These are phyloP conservation scores for Aegilops sharonensis DNA, from an alignment of 176 grass and related monocot species.

Conservation along the genomic window DNA sequence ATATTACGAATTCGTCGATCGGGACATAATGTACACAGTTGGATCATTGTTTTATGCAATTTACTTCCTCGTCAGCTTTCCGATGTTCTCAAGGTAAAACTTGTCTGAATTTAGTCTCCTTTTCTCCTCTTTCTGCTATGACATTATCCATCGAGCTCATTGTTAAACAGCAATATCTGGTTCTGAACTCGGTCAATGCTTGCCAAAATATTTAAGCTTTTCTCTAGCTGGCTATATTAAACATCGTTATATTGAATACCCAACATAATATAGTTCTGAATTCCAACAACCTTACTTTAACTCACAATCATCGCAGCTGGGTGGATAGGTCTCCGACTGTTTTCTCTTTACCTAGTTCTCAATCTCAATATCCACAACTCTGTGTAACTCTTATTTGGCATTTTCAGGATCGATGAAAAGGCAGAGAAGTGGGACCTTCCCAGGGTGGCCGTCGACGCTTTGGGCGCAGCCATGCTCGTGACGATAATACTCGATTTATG, in stretches of 20 bases:
- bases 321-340: neutral
- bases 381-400: neutral
- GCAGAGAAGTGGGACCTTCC: conserved; percentile 63
- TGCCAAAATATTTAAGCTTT: neutral
- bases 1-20: conserved; percentile 87
- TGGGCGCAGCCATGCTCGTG: conserved; percentile 93
- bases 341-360: neutral
- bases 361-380: neutral
- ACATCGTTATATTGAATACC: neutral
- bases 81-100: conserved; percentile 92
- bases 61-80: conserved; percentile 97
- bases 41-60: conserved; percentile 97
- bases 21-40: conserved; percentile 87
- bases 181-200: neutral
- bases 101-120: neutral
- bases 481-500: conserved; percentile 88
- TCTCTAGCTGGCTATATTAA: neutral
- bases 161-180: neutral
- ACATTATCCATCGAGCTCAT: neutral
- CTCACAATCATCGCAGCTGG: neutral
- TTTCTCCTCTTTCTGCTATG: neutral
- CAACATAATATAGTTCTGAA: neutral
- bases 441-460: conserved; percentile 76
- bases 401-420: conserved; percentile 37
- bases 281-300: neutral